Base-by-base conservation (phyloP, 2,329 filamentous ascomycete genomes). In the Curvularia sp. region DNA sequence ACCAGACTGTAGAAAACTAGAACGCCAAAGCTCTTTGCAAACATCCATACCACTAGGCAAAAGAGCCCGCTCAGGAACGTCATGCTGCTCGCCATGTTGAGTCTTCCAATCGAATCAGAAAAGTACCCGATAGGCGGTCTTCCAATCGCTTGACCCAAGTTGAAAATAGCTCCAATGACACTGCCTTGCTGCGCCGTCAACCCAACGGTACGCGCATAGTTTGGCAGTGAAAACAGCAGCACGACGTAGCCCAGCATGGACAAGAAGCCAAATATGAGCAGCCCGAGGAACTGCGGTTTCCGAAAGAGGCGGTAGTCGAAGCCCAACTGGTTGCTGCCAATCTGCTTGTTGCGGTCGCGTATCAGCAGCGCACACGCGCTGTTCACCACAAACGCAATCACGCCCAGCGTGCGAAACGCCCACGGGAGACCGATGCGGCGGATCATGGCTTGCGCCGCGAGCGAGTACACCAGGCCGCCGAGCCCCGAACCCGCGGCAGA, bases 231-330 rank as follows among this genome's bases (percentile, higher is more conserved):
- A 76, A 93, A 94, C 43, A 93, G 83, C n/a, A 93, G 81, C 4
- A 92, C 88, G 25, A 91, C 83, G 67, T 94, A 94, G 5, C 84
- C 89, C 13, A 94, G 78, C 78, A 93, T 86, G 59, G 84, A 87
- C 62, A 93, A 87, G 75, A 87, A 86, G 7, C 88, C 88, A 80
- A 88, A 95, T 2, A 77, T 81, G 36, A 91, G 74, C 12, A 91
- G 80, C 2, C 92, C 78, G 25, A 87, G 72, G 63, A 89, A 92
- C 68, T 91, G 86, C 0, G 79, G 69, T 3, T 83, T 80, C 62
- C 79, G 84, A 72, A 93, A 86, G 1, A 93, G 80, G 3, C 74
- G 75, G 38, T 82, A 78, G 68, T 91, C 87, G 66, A 93, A 92
- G 1, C 87, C 84, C 28, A 59, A 13, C 56, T 52, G 87, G 1